Conservation (phyloP, 1,139 yeast genomes). For the Debaryomyces fabryi region DNA sequence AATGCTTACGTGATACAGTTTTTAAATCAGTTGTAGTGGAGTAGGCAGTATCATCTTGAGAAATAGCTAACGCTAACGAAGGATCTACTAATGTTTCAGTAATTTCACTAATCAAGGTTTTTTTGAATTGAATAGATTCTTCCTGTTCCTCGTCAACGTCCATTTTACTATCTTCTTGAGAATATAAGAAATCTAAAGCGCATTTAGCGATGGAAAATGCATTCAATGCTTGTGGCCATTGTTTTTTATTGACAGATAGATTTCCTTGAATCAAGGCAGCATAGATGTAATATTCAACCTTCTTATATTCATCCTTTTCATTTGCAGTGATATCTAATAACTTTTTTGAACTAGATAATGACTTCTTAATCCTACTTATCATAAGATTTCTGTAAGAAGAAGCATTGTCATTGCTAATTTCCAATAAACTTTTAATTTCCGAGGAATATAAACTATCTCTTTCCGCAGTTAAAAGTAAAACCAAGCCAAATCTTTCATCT, state of each 20-base stretch:
- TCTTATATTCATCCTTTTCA: conserved; percentile 31
- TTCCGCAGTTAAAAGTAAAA: conserved; percentile 62
- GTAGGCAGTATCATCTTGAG: conserved; percentile 36
- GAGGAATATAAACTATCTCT: conserved; percentile 69
- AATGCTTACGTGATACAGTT: conserved; percentile 48
- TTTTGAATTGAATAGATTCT: conserved; percentile 29
- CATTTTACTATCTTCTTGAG: conserved; percentile 12
- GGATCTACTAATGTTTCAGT: conserved; percentile 70
- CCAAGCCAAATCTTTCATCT: conserved; percentile 49
- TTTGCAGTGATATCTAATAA: conserved; percentile 45
- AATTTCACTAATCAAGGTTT: conserved; percentile 56
- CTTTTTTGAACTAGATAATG: conserved; percentile 47
- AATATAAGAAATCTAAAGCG: conserved; percentile 53
- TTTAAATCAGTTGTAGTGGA: conserved; percentile 45
- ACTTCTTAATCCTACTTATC: conserved; percentile 68
- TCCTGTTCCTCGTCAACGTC: conserved; percentile 15
- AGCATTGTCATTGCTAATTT: conserved; percentile 49
- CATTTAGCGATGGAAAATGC: conserved; percentile 65
- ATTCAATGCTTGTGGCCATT: conserved; percentile 57
- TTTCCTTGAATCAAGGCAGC: conserved; percentile 64
- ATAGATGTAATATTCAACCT: conserved; percentile 63
- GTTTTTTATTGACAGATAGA: conserved; percentile 56
- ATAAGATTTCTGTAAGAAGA: conserved; percentile 56
- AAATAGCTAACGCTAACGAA: conserved; percentile 58
- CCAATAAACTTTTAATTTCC: conserved; percentile 61